phyloP scores from a whole-genome alignment of 306 rosid genomes.

The Quercus rubra region DNA sequence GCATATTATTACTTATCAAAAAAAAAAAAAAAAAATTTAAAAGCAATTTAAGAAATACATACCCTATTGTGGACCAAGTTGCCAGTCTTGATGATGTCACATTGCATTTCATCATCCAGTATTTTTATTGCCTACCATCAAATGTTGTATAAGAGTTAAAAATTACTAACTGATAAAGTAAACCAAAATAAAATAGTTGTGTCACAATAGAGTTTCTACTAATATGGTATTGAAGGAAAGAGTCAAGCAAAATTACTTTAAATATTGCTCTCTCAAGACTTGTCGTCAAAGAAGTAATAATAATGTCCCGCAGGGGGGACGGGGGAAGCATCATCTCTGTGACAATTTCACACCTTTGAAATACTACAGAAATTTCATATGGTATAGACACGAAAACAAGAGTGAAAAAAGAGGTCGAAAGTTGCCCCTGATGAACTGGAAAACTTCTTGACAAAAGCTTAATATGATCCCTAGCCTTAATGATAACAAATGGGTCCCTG shows the following conservation, averaged over 20 bases:
- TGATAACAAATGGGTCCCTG: slow-evolving; percentile 71
- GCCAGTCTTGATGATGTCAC: slow-evolving; percentile 83
- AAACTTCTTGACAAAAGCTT: slow-evolving; percentile 89
- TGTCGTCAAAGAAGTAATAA: too few relatives aligned
- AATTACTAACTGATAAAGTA: slow-evolving; percentile 5
- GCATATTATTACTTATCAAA: too few relatives aligned
- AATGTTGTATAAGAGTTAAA: background rate
- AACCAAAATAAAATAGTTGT: background rate
- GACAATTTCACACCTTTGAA: background rate
- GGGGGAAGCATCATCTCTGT: too few relatives aligned
- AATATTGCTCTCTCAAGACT: background rate
- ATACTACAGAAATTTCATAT: background rate
- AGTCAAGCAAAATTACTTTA: background rate
- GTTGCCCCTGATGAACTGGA: slow-evolving; percentile 73
- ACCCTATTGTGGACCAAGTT: slow-evolving; percentile 33
- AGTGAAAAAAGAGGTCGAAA: background rate
- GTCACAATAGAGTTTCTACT: background rate
- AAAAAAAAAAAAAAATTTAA: too few relatives aligned
- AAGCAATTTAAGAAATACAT: slow-evolving; percentile 20
- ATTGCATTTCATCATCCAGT: slow-evolving; percentile 78
- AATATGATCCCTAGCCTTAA: slow-evolving; percentile 89
- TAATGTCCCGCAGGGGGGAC: too few relatives aligned
- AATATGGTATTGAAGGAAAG: background rate
- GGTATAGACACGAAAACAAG: background rate
- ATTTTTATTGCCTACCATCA: slow-evolving; percentile 65